Percentiles rank a stretch among this genome's conserved stretches.
These are phyloP conservation scores for Phialophora verrucosa DNA, from an alignment of 2,329 filamentous ascomycete genomes.

Conservation along the genomic window DNA sequence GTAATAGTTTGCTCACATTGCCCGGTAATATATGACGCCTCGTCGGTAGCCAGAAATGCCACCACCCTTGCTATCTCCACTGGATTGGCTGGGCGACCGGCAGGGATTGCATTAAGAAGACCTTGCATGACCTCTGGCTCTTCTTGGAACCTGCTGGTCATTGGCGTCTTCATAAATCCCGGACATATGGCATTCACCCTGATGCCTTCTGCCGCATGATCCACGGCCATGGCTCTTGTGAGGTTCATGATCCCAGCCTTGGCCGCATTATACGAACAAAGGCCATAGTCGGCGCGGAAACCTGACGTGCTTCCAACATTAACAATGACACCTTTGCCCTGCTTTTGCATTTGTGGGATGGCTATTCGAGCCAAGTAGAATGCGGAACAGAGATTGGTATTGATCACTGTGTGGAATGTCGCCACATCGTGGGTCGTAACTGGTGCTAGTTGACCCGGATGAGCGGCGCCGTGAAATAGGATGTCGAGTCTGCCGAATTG, in stretches of 20 bases:
- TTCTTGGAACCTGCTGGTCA: constrained; percentile 40
- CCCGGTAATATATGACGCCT: constrained; percentile 37
- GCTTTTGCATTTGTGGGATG: constrained; percentile 89
- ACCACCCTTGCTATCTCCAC: constrained; percentile 44
- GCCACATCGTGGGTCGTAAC: constrained; percentile 74
- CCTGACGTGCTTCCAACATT: constrained; percentile 22
- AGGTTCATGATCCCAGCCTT: constrained; percentile 56
- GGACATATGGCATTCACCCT: constrained; percentile 52
- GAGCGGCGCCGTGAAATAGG: constrained; percentile 96
- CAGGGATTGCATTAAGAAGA: constrained; percentile 19
- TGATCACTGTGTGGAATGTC: constrained; percentile 92
- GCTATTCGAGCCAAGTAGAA: constrained; percentile 28
- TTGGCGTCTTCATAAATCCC: constrained; percentile 45
- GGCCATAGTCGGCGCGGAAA: constrained; percentile 20
- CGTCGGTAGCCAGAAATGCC: constrained; percentile 41
- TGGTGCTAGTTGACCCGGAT: constrained; percentile 46
- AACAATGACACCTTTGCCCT: constrained; percentile 66
- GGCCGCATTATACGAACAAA: constrained; percentile 49
- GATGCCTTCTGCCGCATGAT: constrained; percentile 50
- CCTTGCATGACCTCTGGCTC: background rate
- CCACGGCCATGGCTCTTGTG: constrained; percentile 52
- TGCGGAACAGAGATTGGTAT: constrained; percentile 23
- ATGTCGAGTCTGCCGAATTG: constrained; percentile 67
- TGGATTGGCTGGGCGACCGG: constrained; percentile 39
- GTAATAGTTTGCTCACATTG: constrained; percentile 17